Percentiles rank a stretch among this genome's conserved stretches.
Evolutionary conservation across 1,139 yeast species (phyloP).

Genomic region (Citeromyces siamensis): DNA sequence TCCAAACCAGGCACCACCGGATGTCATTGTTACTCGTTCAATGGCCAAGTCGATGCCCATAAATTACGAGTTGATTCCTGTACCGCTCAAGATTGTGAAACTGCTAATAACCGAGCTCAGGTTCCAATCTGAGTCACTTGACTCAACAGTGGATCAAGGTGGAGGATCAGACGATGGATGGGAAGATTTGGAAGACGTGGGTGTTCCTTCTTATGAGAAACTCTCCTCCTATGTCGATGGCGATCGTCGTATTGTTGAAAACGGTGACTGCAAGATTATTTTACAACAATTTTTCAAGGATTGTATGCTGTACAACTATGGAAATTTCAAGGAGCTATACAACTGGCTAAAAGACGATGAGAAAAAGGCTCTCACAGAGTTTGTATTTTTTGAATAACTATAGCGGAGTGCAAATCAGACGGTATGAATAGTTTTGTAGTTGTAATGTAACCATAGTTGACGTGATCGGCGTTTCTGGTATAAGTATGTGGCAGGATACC

Average conservation of each 20-base stretch:
- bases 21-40: slow-evolving; percentile 70
- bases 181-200: slow-evolving; percentile 70
- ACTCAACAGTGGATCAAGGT: slow-evolving; percentile 13
- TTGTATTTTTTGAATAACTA: slow-evolving; percentile 12
- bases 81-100: slow-evolving; percentile 61
- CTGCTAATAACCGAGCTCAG: slow-evolving; percentile 57
- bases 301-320: slow-evolving; percentile 39
- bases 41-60: slow-evolving; percentile 63
- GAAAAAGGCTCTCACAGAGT: slow-evolving; percentile 39
- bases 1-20: slow-evolving; percentile 39
- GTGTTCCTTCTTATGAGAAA: slow-evolving; percentile 47
- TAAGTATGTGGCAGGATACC: too few relatives aligned
- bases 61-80: slow-evolving; percentile 50
- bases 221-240: slow-evolving; percentile 36
- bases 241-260: slow-evolving; percentile 17
- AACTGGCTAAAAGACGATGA: slow-evolving; percentile 42
- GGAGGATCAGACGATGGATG: slow-evolving; percentile 42
- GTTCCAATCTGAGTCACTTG: slow-evolving; percentile 40
- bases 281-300: slow-evolving; percentile 53
- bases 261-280: slow-evolving; percentile 21
- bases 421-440: too few relatives aligned
- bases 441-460: too few relatives aligned
- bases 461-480: too few relatives aligned
- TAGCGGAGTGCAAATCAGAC: too few relatives aligned
- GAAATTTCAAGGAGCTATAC: slow-evolving; percentile 43